A percentile compares a stretch with the other conserved stretches of the same genome.
Evolutionary conservation across 768 basidiomycete genomes (phyloP).

Genomic region (Serendipita sp.): DNA sequence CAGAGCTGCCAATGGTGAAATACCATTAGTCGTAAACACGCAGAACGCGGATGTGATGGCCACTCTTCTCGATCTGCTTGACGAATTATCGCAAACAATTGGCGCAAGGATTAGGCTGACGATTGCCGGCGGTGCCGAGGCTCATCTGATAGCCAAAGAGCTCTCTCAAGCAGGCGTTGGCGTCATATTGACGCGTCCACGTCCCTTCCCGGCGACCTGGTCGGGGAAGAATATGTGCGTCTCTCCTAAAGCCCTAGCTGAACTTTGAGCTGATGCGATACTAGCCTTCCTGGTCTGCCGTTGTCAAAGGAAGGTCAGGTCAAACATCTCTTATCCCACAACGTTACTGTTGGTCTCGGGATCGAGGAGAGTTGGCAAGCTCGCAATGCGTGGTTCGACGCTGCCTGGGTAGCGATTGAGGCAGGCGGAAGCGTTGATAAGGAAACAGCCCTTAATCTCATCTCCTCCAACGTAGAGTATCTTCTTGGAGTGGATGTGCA

Average conservation of each 20-base stretch:
- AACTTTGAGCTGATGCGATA: background rate
- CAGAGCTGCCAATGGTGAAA: slow-evolving; percentile 33
- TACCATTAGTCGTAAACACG: slow-evolving; percentile 46
- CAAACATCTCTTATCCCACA: slow-evolving; percentile 43
- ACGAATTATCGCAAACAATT: slow-evolving; percentile 34
- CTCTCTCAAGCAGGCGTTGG: slow-evolving; percentile 53
- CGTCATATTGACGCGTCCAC: slow-evolving; percentile 48
- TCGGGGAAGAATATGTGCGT: slow-evolving; percentile 46
- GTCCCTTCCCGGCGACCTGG: slow-evolving; percentile 63
- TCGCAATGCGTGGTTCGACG: slow-evolving; percentile 63
- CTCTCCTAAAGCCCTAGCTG: background rate
- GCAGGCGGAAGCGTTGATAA: slow-evolving; percentile 26
- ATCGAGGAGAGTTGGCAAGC: slow-evolving; percentile 53
- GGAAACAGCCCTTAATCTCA: slow-evolving; percentile 35
- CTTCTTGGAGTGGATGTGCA: slow-evolving; percentile 27
- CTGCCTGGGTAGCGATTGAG: slow-evolving; percentile 54
- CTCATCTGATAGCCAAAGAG: slow-evolving; percentile 56
- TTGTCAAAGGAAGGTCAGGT: slow-evolving; percentile 45
- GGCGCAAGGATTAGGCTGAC: slow-evolving; percentile 32
- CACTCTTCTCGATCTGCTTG: slow-evolving; percentile 45
- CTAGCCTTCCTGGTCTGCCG: slow-evolving; percentile 47
- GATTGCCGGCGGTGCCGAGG: slow-evolving; percentile 46
- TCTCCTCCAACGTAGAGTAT: slow-evolving; percentile 38
- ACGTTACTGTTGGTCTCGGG: slow-evolving; percentile 60
- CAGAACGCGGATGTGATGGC: slow-evolving; percentile 59